Percentiles rank a stretch among this genome's conserved stretches.
Evolutionary conservation across 345 rosid genomes (phyloP).

Genomic region (Salix purpurea): DNA sequence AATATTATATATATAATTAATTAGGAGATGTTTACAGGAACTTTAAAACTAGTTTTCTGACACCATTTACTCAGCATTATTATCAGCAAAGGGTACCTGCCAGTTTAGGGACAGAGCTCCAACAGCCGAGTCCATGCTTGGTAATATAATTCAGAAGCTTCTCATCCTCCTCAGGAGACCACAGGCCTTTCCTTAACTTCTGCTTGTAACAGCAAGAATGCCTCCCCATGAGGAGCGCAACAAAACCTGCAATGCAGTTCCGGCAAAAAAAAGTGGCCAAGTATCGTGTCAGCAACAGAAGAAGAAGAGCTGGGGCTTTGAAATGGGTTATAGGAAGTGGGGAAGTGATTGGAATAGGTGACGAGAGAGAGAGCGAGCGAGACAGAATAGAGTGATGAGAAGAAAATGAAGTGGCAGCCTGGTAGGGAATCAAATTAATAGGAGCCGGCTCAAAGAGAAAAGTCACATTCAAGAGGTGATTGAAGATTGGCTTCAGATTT

Average conservation of each 20-base stretch:
- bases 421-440: constrained; percentile 39
- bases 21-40: not conserved
- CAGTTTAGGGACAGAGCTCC: constrained; percentile 84
- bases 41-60: not conserved
- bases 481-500: constrained; percentile 24
- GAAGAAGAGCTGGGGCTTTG: not conserved
- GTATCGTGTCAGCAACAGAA: constrained; percentile 14
- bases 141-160: constrained; percentile 65
- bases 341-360: not conserved
- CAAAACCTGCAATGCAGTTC: constrained; percentile 13
- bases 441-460: constrained; percentile 18
- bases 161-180: constrained; percentile 94
- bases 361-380: not conserved
- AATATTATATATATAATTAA: not conserved
- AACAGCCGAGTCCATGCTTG: constrained; percentile 72
- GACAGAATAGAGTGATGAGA: constrained; percentile 11
- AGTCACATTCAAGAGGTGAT: constrained; percentile 33
- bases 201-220: constrained; percentile 77
- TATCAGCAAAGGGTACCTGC: constrained; percentile 41
- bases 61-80: not conserved
- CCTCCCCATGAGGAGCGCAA: constrained; percentile 57
- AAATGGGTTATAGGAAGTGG: constrained; percentile 6
- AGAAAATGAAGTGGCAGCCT: constrained; percentile 31
- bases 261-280: constrained; percentile 2
- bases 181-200: constrained; percentile 77